Evolutionary conservation across 2,329 filamentous ascomycete species (phyloP), one percentile per base, ranked within the genome.

Genomic region (Colletotrichum simmondsii): DNA sequence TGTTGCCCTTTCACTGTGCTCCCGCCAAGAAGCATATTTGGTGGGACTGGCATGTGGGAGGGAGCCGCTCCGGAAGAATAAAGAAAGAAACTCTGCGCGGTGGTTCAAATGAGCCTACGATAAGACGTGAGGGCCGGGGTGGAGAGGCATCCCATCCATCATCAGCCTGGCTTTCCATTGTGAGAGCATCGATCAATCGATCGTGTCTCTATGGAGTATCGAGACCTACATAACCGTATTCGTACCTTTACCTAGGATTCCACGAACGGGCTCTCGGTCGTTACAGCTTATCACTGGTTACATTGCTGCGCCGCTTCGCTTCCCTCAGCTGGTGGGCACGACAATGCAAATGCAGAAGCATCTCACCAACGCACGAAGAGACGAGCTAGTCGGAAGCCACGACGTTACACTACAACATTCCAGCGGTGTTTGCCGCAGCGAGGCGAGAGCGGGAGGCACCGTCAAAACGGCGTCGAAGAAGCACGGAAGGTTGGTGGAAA

Each of bases 31-130:
- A 46, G 14, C 35, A 58, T 58, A 35, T 61, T 28, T 10, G 35
- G 62, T 66, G 62, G 62, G 22, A 71, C 64, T 62, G 37, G 37
- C 49, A 30, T 49, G 49, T 68, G 68, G 57, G 35, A 71, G n/a
- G 28, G 57, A 66, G 5, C 63, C 56, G 26, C 60, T 37, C 5
- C 24, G 42, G 37, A 30, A 32, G 26, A 52, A 32, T 8, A 10
- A 14, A 8, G 42, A 49, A 49, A n/a, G 42, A 35, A 35, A 35
- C 32, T 22, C 19, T 49, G 42, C 22, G 19, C 2, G 37, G 14
- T 49, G 42, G 42, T n/a, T 11, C 16, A 49, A 11, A n/a, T n/a
- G 42, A 49, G 42, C 19, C 19, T 19, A 49, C 42, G 42, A 42
- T 42, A 42, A 42, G 37, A 42, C 37, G 42, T 19, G 42, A 49